Percentiles rank a stretch among this genome's conserved stretches.
phyloP scores from a whole-genome alignment of 2,329 filamentous ascomycete genomes.

The Hypoxylon sp. region DNA sequence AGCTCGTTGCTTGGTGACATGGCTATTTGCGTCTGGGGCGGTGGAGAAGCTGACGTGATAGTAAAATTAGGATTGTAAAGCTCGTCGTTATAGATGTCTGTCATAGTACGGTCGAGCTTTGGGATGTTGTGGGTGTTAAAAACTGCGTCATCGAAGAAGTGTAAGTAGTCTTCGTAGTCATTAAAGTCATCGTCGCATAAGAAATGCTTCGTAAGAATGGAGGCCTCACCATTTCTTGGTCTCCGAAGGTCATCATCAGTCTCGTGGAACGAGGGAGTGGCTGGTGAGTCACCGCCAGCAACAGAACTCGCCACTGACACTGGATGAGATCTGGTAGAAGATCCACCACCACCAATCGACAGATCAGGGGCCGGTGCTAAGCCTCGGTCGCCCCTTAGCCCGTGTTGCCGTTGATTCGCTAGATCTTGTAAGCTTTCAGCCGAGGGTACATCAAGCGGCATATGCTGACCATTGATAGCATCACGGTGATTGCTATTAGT shows the following conservation, averaged over 20 bases:
- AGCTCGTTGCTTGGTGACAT: slow-evolving; percentile 71
- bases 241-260: slow-evolving; percentile 61
- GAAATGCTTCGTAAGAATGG: slow-evolving; percentile 47
- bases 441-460: slow-evolving; percentile 58
- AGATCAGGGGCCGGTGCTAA: slow-evolving; percentile 65
- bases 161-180: slow-evolving; percentile 77
- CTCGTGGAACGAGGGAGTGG: slow-evolving; percentile 68
- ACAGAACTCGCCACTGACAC: slow-evolving; percentile 71
- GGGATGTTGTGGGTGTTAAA: slow-evolving; percentile 67
- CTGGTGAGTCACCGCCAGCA: slow-evolving; percentile 71
- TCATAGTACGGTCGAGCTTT: slow-evolving; percentile 88
- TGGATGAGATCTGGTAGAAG: slow-evolving; percentile 63
- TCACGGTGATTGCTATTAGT: slow-evolving; percentile 56
- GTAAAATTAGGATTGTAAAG: slow-evolving; percentile 81
- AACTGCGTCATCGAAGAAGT: slow-evolving; percentile 69
- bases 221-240: slow-evolving; percentile 69
- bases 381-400: slow-evolving; percentile 60
- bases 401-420: slow-evolving; percentile 58
- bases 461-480: slow-evolving; percentile 57
- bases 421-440: slow-evolving; percentile 43
- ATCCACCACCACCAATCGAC: slow-evolving; percentile 54
- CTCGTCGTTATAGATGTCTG: slow-evolving; percentile 87
- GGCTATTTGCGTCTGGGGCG: slow-evolving; percentile 61
- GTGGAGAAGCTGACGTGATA: slow-evolving; percentile 69
- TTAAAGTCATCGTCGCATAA: slow-evolving; percentile 47